Base-by-base conservation (phyloP, 148 eudicot genomes). In the Cornus suecica region DNA sequence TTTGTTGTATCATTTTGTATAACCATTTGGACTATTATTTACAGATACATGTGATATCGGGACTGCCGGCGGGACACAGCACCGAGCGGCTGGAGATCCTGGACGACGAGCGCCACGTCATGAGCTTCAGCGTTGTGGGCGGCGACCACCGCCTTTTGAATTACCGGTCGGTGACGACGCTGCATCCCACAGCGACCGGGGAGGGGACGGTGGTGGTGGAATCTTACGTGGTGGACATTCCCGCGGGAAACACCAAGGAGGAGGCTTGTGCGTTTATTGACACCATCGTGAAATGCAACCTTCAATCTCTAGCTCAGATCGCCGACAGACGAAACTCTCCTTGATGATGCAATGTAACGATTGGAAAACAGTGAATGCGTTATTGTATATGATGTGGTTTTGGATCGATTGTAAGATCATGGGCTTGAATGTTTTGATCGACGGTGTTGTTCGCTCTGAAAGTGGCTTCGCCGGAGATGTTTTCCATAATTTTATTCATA, bases 91-190 rank as follows among this genome's bases (percentile, higher is more conserved):
- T 91, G 10, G 97, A 91, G 81, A 91, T 91, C 73, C 81, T 91
- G 14, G 93, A 91, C 74, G 93, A 91, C 20, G 82, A 86, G 30
- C 90, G 86, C 37, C 91, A 88, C 71, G 90, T 91, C 61, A 83
- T 91, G 64, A 86, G 93, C 26, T 91, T 91, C 72, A 86, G 93
- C 70, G 89, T 91, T 2, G 88, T 91, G 29, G 96, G 88, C 1
- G 96, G 96, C 1, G 96, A 91, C 75, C 96, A 91, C 79, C 84
- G 96, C 23, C 78, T 89, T 2, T 83, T 88, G 0, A 91, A 91
- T 52, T 91, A 91, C 81, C 63, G 88, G 0, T 89, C 93, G 1
- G 90, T 91, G 4, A 91, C 97, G 2, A 87, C 97, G 0, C 81
- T 91, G 0, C 91, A 91, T 70, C 73, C 79, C 2, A 10, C 82